Evolutionary conservation across 2,329 filamentous ascomycete genomes (phyloP), one percentile per base, ranked within the genome.

Genomic region (Paecilomyces dactylethromorphus): DNA sequence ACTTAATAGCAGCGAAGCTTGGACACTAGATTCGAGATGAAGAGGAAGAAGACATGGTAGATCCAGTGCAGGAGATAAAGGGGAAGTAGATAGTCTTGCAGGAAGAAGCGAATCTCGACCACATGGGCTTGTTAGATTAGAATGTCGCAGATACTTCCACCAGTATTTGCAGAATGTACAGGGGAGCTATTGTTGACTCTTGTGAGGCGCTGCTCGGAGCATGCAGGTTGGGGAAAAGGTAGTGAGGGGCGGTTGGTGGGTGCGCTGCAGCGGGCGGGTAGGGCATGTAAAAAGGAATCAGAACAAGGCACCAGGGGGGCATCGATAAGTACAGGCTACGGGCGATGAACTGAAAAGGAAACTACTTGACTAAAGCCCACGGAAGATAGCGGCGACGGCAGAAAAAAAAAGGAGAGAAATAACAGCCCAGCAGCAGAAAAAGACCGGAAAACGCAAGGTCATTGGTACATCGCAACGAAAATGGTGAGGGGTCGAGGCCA

Each of bases 31-130:
- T 73, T 73, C 74, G 74, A 74, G 71, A 72, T 73, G 75, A 76
- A 74, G 67, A 76, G 74, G 70, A 72, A 72, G 69, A 74, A 79
- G 81, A 78, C 79, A 82, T 81, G 72, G 74, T 78, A 74, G 64
- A 67, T 61, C 57, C 18, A 7, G 39, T 8, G 58, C 63, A 70
- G 65, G 67, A 65, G 72, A 67, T 66, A 71, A 76, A 77, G 76
- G 72, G 72, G 73, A 73, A 70, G 68, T 70, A 71, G 45, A 24
- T 22, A 24, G 50, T 24, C 24, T 24, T 22, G 21, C 22, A 21
- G 65, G 68, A 65, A 62, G 69, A 67, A 66, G 26, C 8, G 5
- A 29, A n/a, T 52, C 50, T 15, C 15, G n/a, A 45, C 15, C 39
- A 45, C 39, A 8, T n/a, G n/a, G 39, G 21, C 15, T 45, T 18